Evolutionary conservation across 2,329 filamentous ascomycete species (phyloP).

Genomic region (Sphaerulina musiva): DNA sequence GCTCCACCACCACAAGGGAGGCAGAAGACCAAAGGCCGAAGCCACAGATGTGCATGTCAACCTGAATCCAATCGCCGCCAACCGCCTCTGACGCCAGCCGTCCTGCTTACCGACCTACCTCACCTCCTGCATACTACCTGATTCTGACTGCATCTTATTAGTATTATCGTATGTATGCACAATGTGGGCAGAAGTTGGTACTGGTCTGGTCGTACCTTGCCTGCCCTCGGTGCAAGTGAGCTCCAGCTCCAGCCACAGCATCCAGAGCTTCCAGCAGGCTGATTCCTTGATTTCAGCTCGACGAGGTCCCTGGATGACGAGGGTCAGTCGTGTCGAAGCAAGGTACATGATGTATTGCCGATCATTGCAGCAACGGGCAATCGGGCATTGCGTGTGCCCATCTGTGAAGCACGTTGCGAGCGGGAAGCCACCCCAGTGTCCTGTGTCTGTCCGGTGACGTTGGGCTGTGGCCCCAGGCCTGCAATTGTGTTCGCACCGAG

Average conservation of each 20-base stretch:
- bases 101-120: not conserved
- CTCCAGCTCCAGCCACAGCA: not conserved
- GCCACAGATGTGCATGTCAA: too few relatives aligned
- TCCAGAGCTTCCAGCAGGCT: not conserved
- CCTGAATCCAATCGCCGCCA: too few relatives aligned
- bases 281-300: conserved; percentile 5
- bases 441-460: not conserved
- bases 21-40: too few relatives aligned
- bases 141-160: too few relatives aligned
- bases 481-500: not conserved
- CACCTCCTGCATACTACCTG: too few relatives aligned
- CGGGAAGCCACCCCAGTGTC: not conserved
- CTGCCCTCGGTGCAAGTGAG: not conserved
- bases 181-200: not conserved
- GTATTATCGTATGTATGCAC: too few relatives aligned
- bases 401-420: conserved; percentile 1
- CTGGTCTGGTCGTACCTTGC: not conserved
- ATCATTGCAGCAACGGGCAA: not conserved
- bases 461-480: conserved; percentile 49
- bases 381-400: conserved; percentile 1
- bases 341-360: not conserved
- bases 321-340: not conserved
- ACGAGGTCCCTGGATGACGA: not conserved
- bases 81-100: not conserved
- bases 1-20: too few relatives aligned